Conservation (phyloP, 306 rosid species). For the Trifolium pratense region DNA sequence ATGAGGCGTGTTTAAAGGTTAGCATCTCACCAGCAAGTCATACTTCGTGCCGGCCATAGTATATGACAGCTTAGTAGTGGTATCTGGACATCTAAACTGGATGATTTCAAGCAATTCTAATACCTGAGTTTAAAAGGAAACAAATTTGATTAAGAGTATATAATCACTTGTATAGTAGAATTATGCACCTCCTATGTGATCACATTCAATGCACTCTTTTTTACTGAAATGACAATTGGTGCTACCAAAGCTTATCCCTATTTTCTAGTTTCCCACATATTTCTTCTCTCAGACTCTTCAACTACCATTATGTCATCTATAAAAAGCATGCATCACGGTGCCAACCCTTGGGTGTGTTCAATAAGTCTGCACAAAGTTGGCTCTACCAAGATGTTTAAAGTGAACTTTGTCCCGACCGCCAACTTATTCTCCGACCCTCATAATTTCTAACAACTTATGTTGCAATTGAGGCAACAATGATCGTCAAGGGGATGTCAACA, state of each 20-base stretch:
- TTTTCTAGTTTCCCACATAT: slow-evolving; percentile 3
- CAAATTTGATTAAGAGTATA: background rate
- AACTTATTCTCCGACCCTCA: slow-evolving; percentile 12
- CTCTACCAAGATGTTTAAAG: background rate
- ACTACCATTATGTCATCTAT: background rate
- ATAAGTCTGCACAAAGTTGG: background rate
- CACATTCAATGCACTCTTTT: background rate
- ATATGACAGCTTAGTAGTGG: slow-evolving; percentile 62
- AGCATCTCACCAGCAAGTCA: slow-evolving; percentile 70
- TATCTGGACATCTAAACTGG: slow-evolving; percentile 89
- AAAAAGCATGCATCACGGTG: background rate
- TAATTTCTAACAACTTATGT: slow-evolving; percentile 11
- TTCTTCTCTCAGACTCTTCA: slow-evolving; percentile 1
- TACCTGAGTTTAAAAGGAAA: slow-evolving; percentile 59
- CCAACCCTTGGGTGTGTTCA: background rate
- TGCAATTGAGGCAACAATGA: background rate
- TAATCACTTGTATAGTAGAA: background rate
- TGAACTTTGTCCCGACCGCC: background rate
- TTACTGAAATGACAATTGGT: background rate
- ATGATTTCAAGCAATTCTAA: slow-evolving; percentile 92
- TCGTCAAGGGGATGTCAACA: background rate
- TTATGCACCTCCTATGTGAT: background rate
- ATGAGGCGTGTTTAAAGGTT: slow-evolving; percentile 16
- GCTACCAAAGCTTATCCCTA: slow-evolving; percentile 3
- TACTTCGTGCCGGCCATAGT: slow-evolving; percentile 69